Conservation (phyloP, 768 basidiomycete species). For the Calocera viscosa region DNA sequence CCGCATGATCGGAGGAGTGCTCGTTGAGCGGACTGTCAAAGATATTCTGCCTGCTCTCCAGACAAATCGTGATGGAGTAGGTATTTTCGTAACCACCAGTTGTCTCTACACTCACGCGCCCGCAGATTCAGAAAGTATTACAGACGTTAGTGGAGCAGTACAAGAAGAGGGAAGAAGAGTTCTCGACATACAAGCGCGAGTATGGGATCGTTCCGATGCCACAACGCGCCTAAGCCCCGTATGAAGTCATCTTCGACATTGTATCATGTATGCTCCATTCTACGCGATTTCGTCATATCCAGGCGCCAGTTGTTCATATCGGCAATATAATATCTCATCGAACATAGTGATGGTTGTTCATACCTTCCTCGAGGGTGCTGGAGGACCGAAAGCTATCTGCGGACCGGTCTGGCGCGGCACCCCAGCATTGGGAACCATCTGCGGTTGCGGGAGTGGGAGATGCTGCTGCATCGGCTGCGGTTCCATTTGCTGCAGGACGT, state of each 20-base stretch:
- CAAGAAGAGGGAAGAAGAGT: slow-evolving; percentile 74
- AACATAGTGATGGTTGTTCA: not conserved
- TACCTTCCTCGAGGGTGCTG: not conserved
- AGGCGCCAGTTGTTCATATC: no score
- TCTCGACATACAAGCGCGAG: slow-evolving; percentile 65
- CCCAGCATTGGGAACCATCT: not conserved
- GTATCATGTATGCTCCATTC: not conserved
- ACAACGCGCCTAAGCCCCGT: not conserved
- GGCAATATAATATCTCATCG: not conserved
- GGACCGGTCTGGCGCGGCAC: not conserved
- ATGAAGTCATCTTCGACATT: not conserved
- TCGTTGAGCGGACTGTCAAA: slow-evolving; percentile 90
- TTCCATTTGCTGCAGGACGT: not conserved
- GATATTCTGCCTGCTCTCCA: slow-evolving; percentile 85
- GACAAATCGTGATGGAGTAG: slow-evolving; percentile 78
- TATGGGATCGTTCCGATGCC: slow-evolving; percentile 39
- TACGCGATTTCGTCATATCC: not conserved
- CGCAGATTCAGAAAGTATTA: slow-evolving; percentile 72
- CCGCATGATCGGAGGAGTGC: slow-evolving; percentile 85
- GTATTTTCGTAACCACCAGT: slow-evolving; percentile 23
- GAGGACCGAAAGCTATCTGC: not conserved
- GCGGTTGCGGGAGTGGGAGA: not conserved
- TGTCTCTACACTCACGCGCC: not conserved
- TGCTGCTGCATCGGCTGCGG: not conserved
- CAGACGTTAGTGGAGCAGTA: slow-evolving; percentile 71